Conservation (phyloP, 164 flowering plant genomes). For the Aristolochia fimbriata region DNA sequence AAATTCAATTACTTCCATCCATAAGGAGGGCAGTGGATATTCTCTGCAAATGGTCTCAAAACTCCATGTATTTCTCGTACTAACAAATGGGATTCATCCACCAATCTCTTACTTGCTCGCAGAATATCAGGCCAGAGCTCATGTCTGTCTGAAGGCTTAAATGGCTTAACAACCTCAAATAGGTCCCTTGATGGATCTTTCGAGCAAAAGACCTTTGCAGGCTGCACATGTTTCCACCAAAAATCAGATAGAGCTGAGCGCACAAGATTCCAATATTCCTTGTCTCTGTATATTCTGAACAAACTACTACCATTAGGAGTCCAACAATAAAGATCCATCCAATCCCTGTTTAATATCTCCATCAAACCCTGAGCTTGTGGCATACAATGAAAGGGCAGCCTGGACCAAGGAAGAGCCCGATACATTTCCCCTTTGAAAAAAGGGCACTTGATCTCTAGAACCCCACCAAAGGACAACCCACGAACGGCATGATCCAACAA, state of each 20-base stretch:
- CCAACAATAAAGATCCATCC: constrained; percentile 75
- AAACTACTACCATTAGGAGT: constrained; percentile 58
- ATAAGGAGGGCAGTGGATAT: no score
- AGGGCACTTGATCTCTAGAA: constrained; percentile 63
- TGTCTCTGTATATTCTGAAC: constrained; percentile 41
- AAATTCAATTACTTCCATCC: no score
- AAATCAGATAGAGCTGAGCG: constrained; percentile 47
- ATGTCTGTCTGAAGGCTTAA: constrained; percentile 32
- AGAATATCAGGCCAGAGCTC: constrained; percentile 28
- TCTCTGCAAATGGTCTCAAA: no score
- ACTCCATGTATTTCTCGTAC: constrained; percentile 42
- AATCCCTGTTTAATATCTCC: constrained; percentile 61
- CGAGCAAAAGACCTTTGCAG: constrained; percentile 37
- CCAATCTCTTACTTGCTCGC: constrained; percentile 31
- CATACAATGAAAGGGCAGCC: constrained; percentile 42
- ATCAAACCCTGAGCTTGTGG: constrained; percentile 73
- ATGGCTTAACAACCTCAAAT: not conserved
- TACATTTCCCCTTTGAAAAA: constrained; percentile 32
- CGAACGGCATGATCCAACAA: constrained; percentile 20
- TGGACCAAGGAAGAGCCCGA: constrained; percentile 42
- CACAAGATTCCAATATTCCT: constrained; percentile 39
- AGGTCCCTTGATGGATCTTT: constrained; percentile 20
- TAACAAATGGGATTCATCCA: constrained; percentile 29
- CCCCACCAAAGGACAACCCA: constrained; percentile 38
- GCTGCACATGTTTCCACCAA: constrained; percentile 68